Evolutionary conservation across 371 early-diverging fungal species (phyloP).

Genomic region (Dichotomocladium elegans): DNA sequence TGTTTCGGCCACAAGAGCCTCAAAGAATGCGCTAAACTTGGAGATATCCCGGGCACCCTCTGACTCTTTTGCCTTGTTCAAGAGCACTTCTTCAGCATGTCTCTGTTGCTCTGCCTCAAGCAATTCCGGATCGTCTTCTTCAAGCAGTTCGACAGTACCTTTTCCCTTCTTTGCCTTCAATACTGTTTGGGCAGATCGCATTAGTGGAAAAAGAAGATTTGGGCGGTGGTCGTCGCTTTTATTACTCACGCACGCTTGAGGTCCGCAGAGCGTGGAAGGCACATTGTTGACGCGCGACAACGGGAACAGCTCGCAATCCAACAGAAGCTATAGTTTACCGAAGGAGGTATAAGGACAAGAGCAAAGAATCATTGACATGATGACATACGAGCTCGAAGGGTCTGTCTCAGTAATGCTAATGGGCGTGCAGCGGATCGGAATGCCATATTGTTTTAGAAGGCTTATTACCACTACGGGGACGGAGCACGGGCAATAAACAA

Average conservation of each 20-base stretch:
- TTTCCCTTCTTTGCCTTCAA: constrained; percentile 13
- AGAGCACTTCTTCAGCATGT: constrained; percentile 2
- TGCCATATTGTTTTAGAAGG: neutral
- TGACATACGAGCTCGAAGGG: neutral
- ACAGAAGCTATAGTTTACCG: neutral
- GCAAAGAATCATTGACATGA: neutral
- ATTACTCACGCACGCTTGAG: constrained; percentile 7
- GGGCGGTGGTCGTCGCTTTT: neutral
- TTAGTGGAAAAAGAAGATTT: neutral
- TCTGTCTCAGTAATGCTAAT: constrained; percentile 1
- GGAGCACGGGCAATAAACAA: too few species aligned
- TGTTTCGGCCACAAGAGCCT: constrained; percentile 9
- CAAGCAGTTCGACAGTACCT: constrained; percentile 10
- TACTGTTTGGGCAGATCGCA: neutral
- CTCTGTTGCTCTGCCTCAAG: constrained; percentile 11
- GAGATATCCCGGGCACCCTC: neutral
- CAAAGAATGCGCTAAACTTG: constrained; percentile 4
- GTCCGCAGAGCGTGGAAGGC: constrained; percentile 8
- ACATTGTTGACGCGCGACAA: neutral
- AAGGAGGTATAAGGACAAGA: too few species aligned
- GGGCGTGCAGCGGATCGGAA: constrained; percentile 2
- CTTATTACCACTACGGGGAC: too few species aligned
- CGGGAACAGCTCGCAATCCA: neutral
- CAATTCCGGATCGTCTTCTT: constrained; percentile 19
- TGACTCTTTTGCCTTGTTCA: neutral